phyloP scores from a whole-genome alignment of 2,329 filamentous ascomycete species.

The Trichoderma citrinoviride region DNA sequence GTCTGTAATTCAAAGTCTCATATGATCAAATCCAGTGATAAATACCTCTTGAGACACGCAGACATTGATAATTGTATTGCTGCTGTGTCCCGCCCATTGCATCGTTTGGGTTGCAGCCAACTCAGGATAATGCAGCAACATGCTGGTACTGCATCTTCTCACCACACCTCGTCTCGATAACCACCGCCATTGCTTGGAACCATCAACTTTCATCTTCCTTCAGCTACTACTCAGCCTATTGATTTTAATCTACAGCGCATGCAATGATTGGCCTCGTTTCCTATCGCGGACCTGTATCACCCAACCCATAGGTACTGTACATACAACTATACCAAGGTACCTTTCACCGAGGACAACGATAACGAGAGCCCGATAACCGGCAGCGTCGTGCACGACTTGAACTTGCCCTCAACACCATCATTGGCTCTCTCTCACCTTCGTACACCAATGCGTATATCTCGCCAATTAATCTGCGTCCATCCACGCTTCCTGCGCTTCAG shows the following conservation, averaged over 20 bases:
- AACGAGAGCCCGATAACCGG: background rate
- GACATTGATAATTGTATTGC: background rate
- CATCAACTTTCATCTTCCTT: background rate
- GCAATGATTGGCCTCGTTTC: background rate
- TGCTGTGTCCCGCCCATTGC: background rate
- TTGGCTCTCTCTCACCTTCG: background rate
- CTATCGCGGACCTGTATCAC: background rate
- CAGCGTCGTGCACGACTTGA: background rate
- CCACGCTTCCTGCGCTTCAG: background rate
- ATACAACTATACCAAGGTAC: too few relatives aligned
- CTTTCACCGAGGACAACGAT: background rate
- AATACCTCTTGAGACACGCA: background rate
- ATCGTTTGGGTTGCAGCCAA: too few relatives aligned
- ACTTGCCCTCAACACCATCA: background rate
- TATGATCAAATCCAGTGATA: background rate
- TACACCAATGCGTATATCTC: background rate
- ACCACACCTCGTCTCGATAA: background rate
- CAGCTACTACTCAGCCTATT: background rate
- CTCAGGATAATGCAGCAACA: too few relatives aligned
- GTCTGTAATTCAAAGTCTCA: background rate
- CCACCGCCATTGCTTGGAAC: background rate
- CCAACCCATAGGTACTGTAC: too few relatives aligned
- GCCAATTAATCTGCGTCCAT: background rate
- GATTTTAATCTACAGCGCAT: background rate
- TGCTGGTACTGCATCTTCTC: too few relatives aligned